phyloP scores from a whole-genome alignment of 768 basidiomycete genomes.

The Pleurotus platypus region DNA sequence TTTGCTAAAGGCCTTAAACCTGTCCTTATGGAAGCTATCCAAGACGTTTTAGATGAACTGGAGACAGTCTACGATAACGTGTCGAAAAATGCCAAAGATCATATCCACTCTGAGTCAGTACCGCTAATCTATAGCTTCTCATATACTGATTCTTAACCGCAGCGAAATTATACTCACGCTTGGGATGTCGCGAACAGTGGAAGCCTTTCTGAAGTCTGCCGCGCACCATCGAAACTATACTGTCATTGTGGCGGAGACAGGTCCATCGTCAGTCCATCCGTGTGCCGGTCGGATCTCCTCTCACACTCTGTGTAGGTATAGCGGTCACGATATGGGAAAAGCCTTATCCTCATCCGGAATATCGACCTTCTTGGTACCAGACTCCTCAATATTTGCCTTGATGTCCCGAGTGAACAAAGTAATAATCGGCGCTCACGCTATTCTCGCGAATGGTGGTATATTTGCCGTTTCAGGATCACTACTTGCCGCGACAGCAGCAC shows the following conservation, averaged over 20 bases:
- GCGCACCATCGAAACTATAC: slow-evolving; percentile 90
- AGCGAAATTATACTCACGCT: slow-evolving; percentile 95
- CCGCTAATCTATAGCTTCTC: not conserved
- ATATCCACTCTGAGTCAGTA: slow-evolving; percentile 96
- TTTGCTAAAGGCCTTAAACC: slow-evolving; percentile 82
- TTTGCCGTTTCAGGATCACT: slow-evolving; percentile 86
- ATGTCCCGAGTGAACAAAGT: slow-evolving; percentile 98
- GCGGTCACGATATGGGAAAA: slow-evolving; percentile 81
- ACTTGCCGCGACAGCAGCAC: slow-evolving; percentile 82
- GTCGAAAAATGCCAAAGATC: slow-evolving; percentile 90
- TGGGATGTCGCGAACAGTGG: slow-evolving; percentile 92
- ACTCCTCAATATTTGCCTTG: slow-evolving; percentile 92
- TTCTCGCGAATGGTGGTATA: slow-evolving; percentile 95
- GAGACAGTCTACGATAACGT: slow-evolving; percentile 96
- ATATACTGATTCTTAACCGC: not conserved
- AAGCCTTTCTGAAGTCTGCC: slow-evolving; percentile 89
- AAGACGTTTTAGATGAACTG: slow-evolving; percentile 93
- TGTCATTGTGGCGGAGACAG: slow-evolving; percentile 94
- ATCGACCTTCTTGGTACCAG: slow-evolving; percentile 95
- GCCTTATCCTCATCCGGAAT: slow-evolving; percentile 79
- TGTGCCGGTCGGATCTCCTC: slow-evolving; percentile 5
- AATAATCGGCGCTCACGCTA: slow-evolving; percentile 90
- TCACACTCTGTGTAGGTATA: slow-evolving; percentile 48
- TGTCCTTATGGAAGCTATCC: slow-evolving; percentile 93
- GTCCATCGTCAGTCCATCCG: slow-evolving; percentile 72